These are phyloP conservation scores for Sphaerobolus stellatus DNA, from an alignment of 1,284 basidiomycete species.

Conservation along the genomic window DNA sequence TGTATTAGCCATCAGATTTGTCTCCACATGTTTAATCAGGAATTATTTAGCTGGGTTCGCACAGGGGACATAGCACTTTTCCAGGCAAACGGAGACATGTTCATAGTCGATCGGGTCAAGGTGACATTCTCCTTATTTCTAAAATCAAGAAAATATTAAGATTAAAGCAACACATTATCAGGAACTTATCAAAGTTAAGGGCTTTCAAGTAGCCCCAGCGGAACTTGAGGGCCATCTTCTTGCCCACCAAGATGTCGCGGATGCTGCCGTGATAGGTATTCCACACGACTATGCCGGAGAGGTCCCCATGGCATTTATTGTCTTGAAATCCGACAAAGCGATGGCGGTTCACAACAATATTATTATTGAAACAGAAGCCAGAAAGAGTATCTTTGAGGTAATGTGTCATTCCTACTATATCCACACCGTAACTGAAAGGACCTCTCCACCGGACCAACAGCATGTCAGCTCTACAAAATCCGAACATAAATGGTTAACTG, in stretches of 20 bases:
- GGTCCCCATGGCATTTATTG: slow-evolving; percentile 72
- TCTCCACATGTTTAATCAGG: no score
- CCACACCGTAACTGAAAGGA: no score
- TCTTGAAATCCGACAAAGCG: slow-evolving; percentile 46
- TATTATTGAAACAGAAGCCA: slow-evolving; percentile 46
- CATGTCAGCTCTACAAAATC: slow-evolving; percentile 70
- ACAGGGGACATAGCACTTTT: slow-evolving; percentile 70
- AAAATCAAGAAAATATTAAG: no score
- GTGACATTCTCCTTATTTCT: slow-evolving; percentile 26
- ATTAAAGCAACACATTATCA: no score
- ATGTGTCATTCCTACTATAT: neutral
- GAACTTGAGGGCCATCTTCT: slow-evolving; percentile 77
- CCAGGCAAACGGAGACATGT: slow-evolving; percentile 55
- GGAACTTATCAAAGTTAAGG: slow-evolving; percentile 15
- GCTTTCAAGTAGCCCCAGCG: slow-evolving; percentile 43
- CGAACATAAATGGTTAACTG: slow-evolving; percentile 67
- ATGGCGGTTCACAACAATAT: slow-evolving; percentile 33
- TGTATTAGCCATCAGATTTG: no score
- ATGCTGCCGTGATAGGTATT: slow-evolving; percentile 74
- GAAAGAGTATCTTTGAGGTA: slow-evolving; percentile 49
- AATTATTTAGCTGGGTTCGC: slow-evolving; percentile 66
- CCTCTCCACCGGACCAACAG: no score
- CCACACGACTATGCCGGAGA: slow-evolving; percentile 80
- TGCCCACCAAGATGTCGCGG: slow-evolving; percentile 65
- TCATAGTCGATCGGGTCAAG: slow-evolving; percentile 69